phyloP scores from a whole-genome alignment of 116 monocot genomes.

The Trichopus zeylanicus region DNA sequence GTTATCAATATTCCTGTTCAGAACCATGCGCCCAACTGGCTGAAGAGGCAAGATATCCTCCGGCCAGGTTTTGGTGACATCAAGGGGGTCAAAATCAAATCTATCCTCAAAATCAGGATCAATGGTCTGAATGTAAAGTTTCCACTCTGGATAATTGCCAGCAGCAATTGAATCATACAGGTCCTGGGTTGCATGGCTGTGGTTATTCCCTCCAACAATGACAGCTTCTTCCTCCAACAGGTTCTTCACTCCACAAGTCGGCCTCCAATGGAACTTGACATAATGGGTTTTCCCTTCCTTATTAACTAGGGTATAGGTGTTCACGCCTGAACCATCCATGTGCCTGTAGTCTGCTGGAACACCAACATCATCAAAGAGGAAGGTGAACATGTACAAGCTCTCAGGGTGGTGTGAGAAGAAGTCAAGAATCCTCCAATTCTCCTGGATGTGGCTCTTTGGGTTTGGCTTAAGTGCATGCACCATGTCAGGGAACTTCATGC shows the following conservation, averaged over 20 bases:
- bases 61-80: constrained; percentile 58
- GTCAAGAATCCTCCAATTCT: constrained; percentile 48
- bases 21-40: constrained; percentile 49
- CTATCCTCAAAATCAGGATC: constrained; percentile 45
- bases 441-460: constrained; percentile 45
- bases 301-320: constrained; percentile 38
- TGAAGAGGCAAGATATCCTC: constrained; percentile 52
- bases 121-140: constrained; percentile 50
- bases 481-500: constrained; percentile 59
- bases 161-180: constrained; percentile 51
- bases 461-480: constrained; percentile 54
- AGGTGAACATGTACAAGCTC: constrained; percentile 48
- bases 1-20: constrained; percentile 59
- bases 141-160: constrained; percentile 58
- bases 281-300: constrained; percentile 31
- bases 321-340: constrained; percentile 56
- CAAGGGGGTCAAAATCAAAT: constrained; percentile 52
- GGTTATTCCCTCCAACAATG: constrained; percentile 33
- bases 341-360: constrained; percentile 42
- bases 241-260: constrained; percentile 46
- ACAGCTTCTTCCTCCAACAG: constrained; percentile 49
- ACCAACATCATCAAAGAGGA: constrained; percentile 49
- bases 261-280: constrained; percentile 42
- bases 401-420: constrained; percentile 55
- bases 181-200: constrained; percentile 51